Evolutionary conservation across 108 stramenopile genomes (phyloP).

Genomic region (Skeletonema costatum): DNA sequence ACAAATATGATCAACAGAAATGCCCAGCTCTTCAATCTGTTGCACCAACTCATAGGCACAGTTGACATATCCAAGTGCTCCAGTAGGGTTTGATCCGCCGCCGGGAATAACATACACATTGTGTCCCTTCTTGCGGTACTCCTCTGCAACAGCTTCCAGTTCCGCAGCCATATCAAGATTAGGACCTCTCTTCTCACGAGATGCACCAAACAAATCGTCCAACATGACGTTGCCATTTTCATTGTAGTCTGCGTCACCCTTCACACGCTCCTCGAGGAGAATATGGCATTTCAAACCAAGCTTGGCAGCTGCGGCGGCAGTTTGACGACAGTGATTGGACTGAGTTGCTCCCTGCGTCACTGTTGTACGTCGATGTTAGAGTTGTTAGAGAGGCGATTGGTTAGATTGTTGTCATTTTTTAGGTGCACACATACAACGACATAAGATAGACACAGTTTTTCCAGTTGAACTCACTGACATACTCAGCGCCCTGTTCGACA

Average conservation of each 20-base stretch:
- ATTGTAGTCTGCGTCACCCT: conserved; percentile 21
- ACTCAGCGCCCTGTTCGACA: conserved; percentile 33
- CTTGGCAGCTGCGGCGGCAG: conserved; percentile 33
- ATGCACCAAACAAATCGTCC: conserved; percentile 37
- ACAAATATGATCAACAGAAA: conserved; percentile 17
- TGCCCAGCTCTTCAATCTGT: conserved; percentile 8
- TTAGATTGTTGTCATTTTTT: no score
- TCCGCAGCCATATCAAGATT: conserved; percentile 20
- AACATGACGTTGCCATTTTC: conserved; percentile 35
- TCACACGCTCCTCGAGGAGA: conserved; percentile 47
- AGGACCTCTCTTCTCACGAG: conserved; percentile 15
- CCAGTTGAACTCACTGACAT: neutral
- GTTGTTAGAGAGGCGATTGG: no score
- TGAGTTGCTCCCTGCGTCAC: conserved; percentile 46
- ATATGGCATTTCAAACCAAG: conserved; percentile 33
- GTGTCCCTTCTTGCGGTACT: conserved; percentile 22
- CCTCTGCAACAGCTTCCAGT: conserved; percentile 28
- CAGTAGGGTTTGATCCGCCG: conserved; percentile 31
- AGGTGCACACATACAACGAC: no score
- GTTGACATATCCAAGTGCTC: conserved; percentile 32
- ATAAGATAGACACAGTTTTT: no score
- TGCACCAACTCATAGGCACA: conserved; percentile 3
- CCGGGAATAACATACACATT: conserved; percentile 40
- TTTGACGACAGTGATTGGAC: conserved; percentile 49
- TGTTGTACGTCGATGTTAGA: no score